Evolutionary conservation across 1,139 yeast species (phyloP).

Genomic region (Petasospora rhodanensis): DNA sequence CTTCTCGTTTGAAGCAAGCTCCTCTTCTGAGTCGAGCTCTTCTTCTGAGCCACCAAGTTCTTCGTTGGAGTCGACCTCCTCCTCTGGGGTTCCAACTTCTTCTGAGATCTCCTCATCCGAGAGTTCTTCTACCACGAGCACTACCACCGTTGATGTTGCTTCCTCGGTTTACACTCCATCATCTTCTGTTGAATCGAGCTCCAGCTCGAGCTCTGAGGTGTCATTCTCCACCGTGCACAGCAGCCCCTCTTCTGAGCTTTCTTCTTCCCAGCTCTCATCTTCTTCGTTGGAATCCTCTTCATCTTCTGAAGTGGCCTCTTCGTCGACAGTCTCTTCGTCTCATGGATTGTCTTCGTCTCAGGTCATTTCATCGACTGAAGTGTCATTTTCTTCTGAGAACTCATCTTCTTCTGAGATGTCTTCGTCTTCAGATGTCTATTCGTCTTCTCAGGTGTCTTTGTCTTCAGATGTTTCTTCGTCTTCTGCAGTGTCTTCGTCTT

Average conservation of each 20-base stretch:
- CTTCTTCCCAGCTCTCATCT: background rate
- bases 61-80: no score
- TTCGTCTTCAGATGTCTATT: slow-evolving; percentile 1
- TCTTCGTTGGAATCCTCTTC: slow-evolving; percentile 1
- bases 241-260: background rate
- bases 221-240: no score
- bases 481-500: background rate
- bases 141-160: no score
- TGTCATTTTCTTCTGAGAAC: slow-evolving; percentile 2
- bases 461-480: slow-evolving; percentile 1
- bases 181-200: no score
- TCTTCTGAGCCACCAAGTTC: no score
- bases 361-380: slow-evolving; percentile 2
- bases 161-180: no score
- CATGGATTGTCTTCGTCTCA: background rate
- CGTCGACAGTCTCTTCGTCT: slow-evolving; percentile 1
- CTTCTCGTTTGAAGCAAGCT: no score
- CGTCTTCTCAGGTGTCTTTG: slow-evolving; percentile 2
- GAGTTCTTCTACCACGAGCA: no score
- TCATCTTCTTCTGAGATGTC: slow-evolving; percentile 1
- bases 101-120: background rate
- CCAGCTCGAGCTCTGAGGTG: no score
- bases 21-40: no score
- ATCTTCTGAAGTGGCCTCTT: slow-evolving; percentile 1
- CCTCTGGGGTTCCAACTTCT: background rate